Percentiles rank a stretch among this genome's conserved stretches.
Evolutionary conservation across 139 green algal genomes (phyloP).

Genomic region (Closterium sp.): DNA sequence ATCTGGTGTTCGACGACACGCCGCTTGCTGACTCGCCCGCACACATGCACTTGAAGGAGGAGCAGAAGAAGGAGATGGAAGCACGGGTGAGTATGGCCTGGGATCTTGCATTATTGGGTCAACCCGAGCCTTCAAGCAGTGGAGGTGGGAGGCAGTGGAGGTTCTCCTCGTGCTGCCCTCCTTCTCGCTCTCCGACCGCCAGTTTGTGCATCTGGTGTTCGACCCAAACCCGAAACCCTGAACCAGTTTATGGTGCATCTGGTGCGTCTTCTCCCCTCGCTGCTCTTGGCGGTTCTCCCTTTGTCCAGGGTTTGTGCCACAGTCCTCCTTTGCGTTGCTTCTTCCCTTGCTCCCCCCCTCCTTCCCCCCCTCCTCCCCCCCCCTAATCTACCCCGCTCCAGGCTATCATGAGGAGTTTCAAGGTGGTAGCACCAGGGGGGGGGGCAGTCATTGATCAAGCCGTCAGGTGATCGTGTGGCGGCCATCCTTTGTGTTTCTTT

Average conservation of each 20-base stretch:
- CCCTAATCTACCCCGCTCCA: too few species aligned
- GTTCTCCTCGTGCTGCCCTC: neutral
- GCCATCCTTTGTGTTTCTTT: too few species aligned
- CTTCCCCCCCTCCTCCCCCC: too few species aligned
- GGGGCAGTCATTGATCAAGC: too few species aligned
- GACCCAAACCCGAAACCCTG: too few species aligned
- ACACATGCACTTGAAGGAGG: neutral
- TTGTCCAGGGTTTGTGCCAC: too few species aligned
- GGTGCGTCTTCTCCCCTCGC: too few species aligned
- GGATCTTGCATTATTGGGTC: neutral
- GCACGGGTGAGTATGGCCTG: neutral
- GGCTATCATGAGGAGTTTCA: constrained; percentile 10
- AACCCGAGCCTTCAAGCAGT: neutral
- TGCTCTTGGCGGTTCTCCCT: too few species aligned
- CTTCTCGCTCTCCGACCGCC: neutral
- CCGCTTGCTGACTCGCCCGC: neutral
- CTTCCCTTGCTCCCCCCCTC: too few species aligned
- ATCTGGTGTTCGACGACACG: neutral
- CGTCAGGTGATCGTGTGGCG: too few species aligned
- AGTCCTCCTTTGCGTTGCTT: too few species aligned
- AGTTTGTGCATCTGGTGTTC: neutral
- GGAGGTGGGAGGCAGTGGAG: neutral
- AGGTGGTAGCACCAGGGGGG: neutral
- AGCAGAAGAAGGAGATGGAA: neutral
- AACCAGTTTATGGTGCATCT: too few species aligned